A percentile compares a stretch with the other conserved stretches of the same genome.
Conservation (phyloP, 2,329 filamentous ascomycete genomes). For the Colletotrichum sp. region DNA sequence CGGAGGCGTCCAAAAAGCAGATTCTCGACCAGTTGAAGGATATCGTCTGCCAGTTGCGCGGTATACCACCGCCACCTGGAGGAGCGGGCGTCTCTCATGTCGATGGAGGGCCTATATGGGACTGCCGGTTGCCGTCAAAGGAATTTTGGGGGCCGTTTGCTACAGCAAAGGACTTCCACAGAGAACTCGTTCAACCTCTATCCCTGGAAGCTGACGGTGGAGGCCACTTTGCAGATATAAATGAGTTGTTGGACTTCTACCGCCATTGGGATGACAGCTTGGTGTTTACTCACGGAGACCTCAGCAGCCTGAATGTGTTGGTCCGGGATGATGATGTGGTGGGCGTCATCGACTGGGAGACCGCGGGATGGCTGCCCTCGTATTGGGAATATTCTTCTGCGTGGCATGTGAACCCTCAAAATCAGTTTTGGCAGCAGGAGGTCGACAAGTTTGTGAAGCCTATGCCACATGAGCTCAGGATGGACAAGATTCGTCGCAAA, state of each 20-base stretch:
- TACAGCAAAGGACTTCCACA: background rate
- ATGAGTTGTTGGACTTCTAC: conserved; percentile 1
- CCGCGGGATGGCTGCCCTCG: conserved; percentile 26
- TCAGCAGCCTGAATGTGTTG: conserved; percentile 33
- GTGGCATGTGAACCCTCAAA: background rate
- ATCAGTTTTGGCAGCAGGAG: conserved; percentile 23
- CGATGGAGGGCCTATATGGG: conserved; percentile 26
- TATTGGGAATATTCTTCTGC: conserved; percentile 29
- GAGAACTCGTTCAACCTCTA: background rate
- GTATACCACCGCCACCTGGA: background rate
- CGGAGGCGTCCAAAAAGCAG: conserved; percentile 19
- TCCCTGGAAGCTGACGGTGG: background rate
- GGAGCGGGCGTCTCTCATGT: conserved; percentile 17
- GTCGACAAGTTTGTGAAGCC: conserved; percentile 23
- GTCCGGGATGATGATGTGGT: conserved; percentile 29
- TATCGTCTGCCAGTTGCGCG: conserved; percentile 24
- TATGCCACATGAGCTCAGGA: conserved; percentile 18
- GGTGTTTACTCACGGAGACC: conserved; percentile 25
- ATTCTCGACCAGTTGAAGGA: conserved; percentile 26
- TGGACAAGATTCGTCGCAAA: conserved; percentile 23
- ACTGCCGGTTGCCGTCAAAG: conserved; percentile 24
- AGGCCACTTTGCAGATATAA: background rate
- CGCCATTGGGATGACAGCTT: background rate
- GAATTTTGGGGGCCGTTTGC: conserved; percentile 29
- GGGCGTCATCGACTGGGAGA: conserved; percentile 32